Evolutionary conservation across 306 rosid species (phyloP).

Genomic region (Luffa acutangula): DNA sequence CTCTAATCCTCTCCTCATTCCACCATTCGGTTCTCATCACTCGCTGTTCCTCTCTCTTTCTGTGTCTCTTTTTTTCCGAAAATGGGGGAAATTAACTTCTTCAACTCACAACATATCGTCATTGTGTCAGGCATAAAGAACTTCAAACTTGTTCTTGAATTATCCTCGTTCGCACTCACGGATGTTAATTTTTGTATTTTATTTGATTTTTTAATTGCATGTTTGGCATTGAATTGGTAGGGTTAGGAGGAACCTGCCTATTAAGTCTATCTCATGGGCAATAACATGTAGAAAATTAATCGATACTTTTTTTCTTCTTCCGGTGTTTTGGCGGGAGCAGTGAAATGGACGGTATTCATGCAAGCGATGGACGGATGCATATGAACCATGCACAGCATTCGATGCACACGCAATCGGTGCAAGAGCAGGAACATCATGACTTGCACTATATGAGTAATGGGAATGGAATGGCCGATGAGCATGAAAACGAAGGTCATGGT

Average conservation of each 20-base stretch:
- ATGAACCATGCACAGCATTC: constrained; percentile 38
- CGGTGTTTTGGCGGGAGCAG: background rate
- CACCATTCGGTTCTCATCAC: background rate
- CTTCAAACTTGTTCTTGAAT: background rate
- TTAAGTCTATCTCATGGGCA: background rate
- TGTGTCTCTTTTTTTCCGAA: background rate
- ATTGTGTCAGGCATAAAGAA: background rate
- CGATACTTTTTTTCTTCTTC: background rate
- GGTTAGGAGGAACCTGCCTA: background rate
- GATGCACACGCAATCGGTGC: constrained; percentile 35
- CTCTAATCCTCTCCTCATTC: background rate
- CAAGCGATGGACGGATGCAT: constrained; percentile 36
- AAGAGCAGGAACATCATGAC: constrained; percentile 46
- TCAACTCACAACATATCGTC: background rate
- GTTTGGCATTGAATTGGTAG: background rate
- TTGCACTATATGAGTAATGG: constrained; percentile 52
- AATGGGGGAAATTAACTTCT: background rate
- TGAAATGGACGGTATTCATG: constrained; percentile 47
- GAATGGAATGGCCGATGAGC: constrained; percentile 38
- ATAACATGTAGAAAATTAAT: background rate
- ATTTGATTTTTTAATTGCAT: background rate
- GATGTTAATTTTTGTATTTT: background rate
- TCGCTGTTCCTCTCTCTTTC: background rate
- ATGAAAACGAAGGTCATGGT: constrained; percentile 33
- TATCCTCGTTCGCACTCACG: background rate